Percentiles rank a stretch among this genome's conserved stretches.
These are phyloP conservation scores for Cyberlindnera euphorbiiphila DNA, from an alignment of 805 yeast species.

Conservation along the genomic window DNA sequence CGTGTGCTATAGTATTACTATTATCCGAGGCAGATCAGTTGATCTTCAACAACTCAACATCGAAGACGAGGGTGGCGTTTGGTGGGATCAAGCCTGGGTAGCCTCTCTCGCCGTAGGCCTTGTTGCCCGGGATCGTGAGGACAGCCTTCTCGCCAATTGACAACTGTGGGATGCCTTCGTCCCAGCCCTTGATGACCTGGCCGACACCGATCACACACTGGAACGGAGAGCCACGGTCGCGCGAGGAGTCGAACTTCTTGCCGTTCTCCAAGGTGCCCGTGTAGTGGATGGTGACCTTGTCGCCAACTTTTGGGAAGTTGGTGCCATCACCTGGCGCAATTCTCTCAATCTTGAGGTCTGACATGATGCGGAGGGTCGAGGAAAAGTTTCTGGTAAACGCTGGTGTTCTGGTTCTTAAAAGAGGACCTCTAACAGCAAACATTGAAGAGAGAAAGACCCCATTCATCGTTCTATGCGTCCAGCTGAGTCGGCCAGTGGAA, in stretches of 20 bases:
- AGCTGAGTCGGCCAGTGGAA: too few relatives aligned
- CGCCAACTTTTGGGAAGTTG: constrained; percentile 84
- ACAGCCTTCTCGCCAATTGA: constrained; percentile 91
- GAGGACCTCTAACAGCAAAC: constrained; percentile 14
- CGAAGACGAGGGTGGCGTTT: constrained; percentile 86
- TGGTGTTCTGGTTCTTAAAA: constrained; percentile 7
- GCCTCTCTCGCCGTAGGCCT: constrained; percentile 93
- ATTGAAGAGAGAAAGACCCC: constrained; percentile 3
- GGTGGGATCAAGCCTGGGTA: constrained; percentile 97
- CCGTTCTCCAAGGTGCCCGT: constrained; percentile 94
- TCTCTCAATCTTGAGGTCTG: constrained; percentile 30
- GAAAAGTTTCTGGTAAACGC: constrained; percentile 19
- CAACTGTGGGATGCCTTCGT: constrained; percentile 86
- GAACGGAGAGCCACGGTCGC: constrained; percentile 94
- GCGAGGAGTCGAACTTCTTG: constrained; percentile 91
- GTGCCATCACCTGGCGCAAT: constrained; percentile 62
- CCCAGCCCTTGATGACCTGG: constrained; percentile 97
- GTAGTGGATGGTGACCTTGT: constrained; percentile 89
- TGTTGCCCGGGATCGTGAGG: constrained; percentile 86
- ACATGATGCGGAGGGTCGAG: constrained; percentile 22
- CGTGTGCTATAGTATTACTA: background rate
- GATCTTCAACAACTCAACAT: constrained; percentile 62
- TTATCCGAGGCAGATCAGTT: constrained; percentile 28
- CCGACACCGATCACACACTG: constrained; percentile 93
- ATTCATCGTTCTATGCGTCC: background rate